These are phyloP conservation scores for Pseudonitzschia multistriata DNA, from an alignment of 108 stramenopile species.

Conservation along the genomic window DNA sequence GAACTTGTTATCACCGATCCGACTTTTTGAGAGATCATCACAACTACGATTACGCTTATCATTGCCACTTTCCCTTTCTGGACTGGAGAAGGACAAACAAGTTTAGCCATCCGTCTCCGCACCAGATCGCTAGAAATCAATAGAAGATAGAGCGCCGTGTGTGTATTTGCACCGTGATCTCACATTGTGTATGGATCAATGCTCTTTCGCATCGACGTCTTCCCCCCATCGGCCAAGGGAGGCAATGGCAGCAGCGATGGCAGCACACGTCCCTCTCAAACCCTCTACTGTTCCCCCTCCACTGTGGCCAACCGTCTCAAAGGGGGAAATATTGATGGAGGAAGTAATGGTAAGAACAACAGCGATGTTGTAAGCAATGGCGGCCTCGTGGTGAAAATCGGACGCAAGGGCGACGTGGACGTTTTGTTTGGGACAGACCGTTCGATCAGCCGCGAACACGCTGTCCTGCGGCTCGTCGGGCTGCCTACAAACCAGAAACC, in stretches of 20 bases:
- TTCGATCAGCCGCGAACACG: constrained; percentile 29
- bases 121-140: no score
- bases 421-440: constrained; percentile 28
- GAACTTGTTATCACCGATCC: no score
- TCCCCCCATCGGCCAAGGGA: not conserved
- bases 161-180: not conserved
- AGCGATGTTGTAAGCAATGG: not conserved
- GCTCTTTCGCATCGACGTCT: constrained; percentile 8
- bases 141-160: no score
- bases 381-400: constrained; percentile 12
- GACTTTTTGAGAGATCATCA: no score
- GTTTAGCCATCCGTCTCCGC: no score
- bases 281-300: not conserved
- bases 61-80: no score
- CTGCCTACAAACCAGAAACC: no score
- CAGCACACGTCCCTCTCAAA: not conserved
- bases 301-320: constrained; percentile 1
- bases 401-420: constrained; percentile 30
- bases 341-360: not conserved
- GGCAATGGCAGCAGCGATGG: not conserved
- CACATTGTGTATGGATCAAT: not conserved
- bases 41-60: no score
- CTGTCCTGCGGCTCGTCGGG: constrained; percentile 15
- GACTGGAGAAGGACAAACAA: no score
- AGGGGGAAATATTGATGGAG: no score